Percentiles rank a stretch among this genome's conserved stretches.
Evolutionary conservation across 345 rosid genomes (phyloP).

Genomic region (Eucalyptus cloeziana): DNA sequence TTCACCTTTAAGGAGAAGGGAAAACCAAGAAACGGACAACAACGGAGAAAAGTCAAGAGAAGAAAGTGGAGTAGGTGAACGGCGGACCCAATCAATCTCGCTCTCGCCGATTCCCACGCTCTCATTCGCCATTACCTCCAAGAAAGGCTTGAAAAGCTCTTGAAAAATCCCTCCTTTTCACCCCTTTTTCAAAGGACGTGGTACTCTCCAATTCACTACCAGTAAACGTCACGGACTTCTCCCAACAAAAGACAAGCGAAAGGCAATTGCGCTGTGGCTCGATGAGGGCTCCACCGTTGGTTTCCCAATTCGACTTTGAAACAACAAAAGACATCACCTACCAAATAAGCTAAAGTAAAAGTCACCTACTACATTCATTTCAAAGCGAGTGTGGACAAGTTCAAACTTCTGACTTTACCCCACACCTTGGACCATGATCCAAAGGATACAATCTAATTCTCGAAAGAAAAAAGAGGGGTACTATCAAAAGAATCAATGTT

Average conservation of each 20-base stretch:
- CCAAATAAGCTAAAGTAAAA: neutral
- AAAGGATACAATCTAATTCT: neutral
- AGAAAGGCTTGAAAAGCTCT: neutral
- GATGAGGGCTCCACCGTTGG: neutral
- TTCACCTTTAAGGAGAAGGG: neutral
- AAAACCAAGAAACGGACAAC: neutral
- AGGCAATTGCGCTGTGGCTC: neutral
- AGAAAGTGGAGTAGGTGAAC: neutral
- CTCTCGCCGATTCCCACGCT: neutral
- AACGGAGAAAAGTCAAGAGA: neutral
- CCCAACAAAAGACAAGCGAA: neutral
- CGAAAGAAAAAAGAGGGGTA: neutral
- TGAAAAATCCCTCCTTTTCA: no score
- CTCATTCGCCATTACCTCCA: neutral
- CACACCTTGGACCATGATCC: neutral
- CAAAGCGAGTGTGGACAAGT: neutral
- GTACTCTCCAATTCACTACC: neutral
- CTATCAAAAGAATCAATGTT: neutral
- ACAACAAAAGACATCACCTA: neutral
- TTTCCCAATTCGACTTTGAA: neutral
- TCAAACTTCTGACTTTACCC: neutral
- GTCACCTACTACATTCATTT: neutral
- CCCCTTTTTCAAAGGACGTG: neutral
- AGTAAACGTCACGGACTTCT: neutral
- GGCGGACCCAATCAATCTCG: neutral